Percentiles rank a stretch among this genome's conserved stretches.
Evolutionary conservation across 768 basidiomycete species (phyloP).

Genomic region (Tylopilus subfusipes): DNA sequence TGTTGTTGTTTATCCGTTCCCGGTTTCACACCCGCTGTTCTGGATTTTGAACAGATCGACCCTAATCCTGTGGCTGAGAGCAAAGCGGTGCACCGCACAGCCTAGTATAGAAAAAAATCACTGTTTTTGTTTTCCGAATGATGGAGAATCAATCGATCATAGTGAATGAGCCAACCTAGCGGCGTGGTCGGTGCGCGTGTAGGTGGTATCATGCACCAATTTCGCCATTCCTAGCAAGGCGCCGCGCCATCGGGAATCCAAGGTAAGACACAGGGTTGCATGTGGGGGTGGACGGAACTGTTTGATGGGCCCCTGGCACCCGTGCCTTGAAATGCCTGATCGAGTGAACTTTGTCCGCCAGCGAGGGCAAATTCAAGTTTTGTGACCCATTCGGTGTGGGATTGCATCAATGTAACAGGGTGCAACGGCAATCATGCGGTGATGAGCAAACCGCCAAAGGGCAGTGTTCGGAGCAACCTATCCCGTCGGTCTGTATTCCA

Average conservation of each 20-base stretch:
- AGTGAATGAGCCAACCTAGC: neutral
- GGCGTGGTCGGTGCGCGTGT: neutral
- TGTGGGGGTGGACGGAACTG: neutral
- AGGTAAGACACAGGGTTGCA: neutral
- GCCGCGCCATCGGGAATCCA: no score
- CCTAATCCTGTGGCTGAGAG: neutral
- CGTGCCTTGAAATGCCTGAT: neutral
- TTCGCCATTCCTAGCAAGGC: neutral
- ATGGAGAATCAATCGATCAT: neutral
- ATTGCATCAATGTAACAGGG: neutral
- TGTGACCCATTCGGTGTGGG: neutral
- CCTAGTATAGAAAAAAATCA: neutral
- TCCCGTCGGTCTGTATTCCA: neutral
- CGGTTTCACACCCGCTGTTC: neutral
- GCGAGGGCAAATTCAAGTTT: neutral
- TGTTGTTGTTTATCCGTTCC: no score
- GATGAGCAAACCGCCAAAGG: neutral
- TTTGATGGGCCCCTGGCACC: neutral
- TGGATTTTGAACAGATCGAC: neutral
- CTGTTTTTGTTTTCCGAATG: neutral
- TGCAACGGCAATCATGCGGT: neutral
- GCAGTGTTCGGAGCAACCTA: slow-evolving; percentile 7
- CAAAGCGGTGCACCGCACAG: neutral
- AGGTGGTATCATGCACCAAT: neutral
- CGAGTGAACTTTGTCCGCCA: neutral